Conservation (phyloP, 495 filamentous ascomycete genomes). For the Lophium mytilinum region DNA sequence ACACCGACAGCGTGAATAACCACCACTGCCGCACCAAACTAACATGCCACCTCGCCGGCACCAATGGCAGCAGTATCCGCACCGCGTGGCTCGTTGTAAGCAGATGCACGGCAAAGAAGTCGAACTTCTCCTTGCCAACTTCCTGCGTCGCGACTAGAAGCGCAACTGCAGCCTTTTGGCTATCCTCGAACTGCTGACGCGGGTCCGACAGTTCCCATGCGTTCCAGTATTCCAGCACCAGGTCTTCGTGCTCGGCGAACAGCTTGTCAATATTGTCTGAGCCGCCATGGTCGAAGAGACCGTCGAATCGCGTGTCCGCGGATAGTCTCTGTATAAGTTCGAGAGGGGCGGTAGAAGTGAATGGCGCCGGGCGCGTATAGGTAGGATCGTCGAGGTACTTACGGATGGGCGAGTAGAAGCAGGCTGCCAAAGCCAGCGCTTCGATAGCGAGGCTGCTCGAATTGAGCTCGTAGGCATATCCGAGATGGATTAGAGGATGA, state of each 20-base stretch:
- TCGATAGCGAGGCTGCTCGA: conserved; percentile 78
- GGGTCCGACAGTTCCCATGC: conserved; percentile 66
- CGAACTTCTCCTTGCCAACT: conserved; percentile 52
- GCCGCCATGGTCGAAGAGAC: conserved; percentile 50
- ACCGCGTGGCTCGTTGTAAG: conserved; percentile 83
- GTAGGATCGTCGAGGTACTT: conserved; percentile 68
- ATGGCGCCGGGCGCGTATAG: conserved; percentile 47
- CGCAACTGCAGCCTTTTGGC: conserved; percentile 65
- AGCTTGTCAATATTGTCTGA: conserved; percentile 57
- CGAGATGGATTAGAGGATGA: conserved; percentile 82
- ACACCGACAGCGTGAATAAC: conserved; percentile 70
- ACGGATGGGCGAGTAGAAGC: conserved; percentile 67
- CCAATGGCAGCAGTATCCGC: conserved; percentile 69
- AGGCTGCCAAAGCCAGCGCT: conserved; percentile 60
- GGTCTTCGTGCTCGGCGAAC: conserved; percentile 59
- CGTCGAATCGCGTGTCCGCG: conserved; percentile 48
- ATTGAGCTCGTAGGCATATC: conserved; percentile 76
- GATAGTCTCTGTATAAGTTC: conserved; percentile 57
- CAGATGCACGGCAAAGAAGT: conserved; percentile 78
- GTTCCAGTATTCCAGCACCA: conserved; percentile 79
- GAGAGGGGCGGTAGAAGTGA: conserved; percentile 46
- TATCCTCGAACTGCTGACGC: conserved; percentile 62
- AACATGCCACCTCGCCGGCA: conserved; percentile 65
- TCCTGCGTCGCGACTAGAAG: conserved; percentile 57
- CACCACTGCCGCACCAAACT: conserved; percentile 77